Evolutionary conservation across 2,329 filamentous ascomycete species (phyloP), one percentile per base, ranked within the genome.

Genomic region (Blumeriella jaapii): DNA sequence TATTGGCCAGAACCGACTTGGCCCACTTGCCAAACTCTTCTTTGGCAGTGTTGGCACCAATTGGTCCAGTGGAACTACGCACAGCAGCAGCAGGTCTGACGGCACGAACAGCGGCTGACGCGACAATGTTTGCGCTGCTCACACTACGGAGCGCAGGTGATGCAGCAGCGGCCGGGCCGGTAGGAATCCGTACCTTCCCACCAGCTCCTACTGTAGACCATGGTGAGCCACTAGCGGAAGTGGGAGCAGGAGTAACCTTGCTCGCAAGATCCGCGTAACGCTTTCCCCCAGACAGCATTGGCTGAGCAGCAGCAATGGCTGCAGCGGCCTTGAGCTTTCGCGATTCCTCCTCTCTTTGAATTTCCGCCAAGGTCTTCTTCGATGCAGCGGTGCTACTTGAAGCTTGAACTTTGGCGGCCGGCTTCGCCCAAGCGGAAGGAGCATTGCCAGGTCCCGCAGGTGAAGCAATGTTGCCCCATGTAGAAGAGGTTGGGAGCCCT

Each of bases 1-100:
- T 86, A 39, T 83, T 79, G 37, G 72, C 69, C 44, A 98, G 67
- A 56, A 91, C 79, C 36, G 75, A 70, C 49, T 82, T 76, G 12
- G 87, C 76, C 91, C 91, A 98, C 60, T 93, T 95, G 54, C 77
- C 79, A 59, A 98, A 93, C 59, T 96, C 91, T 25, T 93, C 87
- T 57, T 84, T 76, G 3, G 91, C 89, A 41, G 58, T 46, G 13
- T 57, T 56, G 11, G 39, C 32, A 34, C 41, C 41, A 17, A 41
- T 39, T 29, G 45, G 44, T 13, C 61, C 55, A 3, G 69, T 63
- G 3, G 64, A 59, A 30, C 58, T 64, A n/a, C 64, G 60, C 9
- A 58, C 57, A 7, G 62, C 58, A 6, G 68, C 58, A 44, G 74
- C 70, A 3, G 71, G 63, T 59, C 78, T 77, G 24, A 67, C 49